Conservation (phyloP, 768 basidiomycete genomes). For the Lyophyllum shimeji region DNA sequence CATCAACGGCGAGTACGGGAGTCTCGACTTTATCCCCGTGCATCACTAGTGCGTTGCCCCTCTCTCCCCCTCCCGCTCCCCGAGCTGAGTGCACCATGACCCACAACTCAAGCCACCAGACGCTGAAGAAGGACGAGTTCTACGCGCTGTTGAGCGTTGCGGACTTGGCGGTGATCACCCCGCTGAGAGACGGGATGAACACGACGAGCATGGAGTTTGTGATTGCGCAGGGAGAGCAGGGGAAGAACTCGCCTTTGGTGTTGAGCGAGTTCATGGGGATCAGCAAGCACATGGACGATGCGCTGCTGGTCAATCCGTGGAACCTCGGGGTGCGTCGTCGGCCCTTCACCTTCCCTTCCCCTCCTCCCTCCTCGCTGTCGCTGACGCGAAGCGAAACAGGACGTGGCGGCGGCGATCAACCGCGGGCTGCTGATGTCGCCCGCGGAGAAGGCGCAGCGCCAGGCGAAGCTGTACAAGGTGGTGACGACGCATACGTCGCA, state of each 20-base stretch:
- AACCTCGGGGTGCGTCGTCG: conserved; percentile 80
- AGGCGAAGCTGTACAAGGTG: conserved; percentile 74
- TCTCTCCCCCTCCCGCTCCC: neutral
- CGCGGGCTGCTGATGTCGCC: conserved; percentile 80
- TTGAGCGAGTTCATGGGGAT: conserved; percentile 99
- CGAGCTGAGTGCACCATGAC: no score
- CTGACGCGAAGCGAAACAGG: conserved; percentile 37
- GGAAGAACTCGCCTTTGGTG: conserved; percentile 79
- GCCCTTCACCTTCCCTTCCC: neutral
- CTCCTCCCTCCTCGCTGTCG: neutral
- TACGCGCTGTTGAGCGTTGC: conserved; percentile 93
- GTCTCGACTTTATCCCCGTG: conserved; percentile 92
- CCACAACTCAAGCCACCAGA: conserved; percentile 71
- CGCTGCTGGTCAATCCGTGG: conserved; percentile 94
- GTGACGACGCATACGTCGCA: conserved; percentile 94
- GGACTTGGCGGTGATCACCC: conserved; percentile 93
- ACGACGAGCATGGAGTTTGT: conserved; percentile 98
- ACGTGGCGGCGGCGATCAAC: conserved; percentile 89
- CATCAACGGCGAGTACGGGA: conserved; percentile 95
- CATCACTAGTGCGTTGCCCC: conserved; percentile 85
- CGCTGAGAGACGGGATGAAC: conserved; percentile 98
- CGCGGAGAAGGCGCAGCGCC: conserved; percentile 71
- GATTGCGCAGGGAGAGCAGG: conserved; percentile 75
- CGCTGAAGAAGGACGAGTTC: conserved; percentile 96
- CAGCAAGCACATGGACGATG: conserved; percentile 85